These are phyloP conservation scores for Rhodotorula sp. DNA, from an alignment of 1,284 basidiomycete genomes.

Conservation along the genomic window DNA sequence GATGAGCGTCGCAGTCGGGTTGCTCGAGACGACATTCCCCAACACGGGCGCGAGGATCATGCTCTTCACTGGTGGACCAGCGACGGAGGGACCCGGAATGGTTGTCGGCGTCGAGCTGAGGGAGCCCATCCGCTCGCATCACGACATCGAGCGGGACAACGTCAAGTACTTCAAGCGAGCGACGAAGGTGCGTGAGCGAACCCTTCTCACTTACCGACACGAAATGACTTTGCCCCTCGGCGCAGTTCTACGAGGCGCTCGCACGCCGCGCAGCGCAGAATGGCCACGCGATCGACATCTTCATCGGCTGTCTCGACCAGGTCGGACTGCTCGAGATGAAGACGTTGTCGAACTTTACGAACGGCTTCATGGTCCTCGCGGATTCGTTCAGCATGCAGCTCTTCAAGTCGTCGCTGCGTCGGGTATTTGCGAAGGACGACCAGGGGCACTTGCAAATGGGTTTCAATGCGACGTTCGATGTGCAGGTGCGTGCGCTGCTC, in stretches of 20 bases:
- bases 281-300: constrained; percentile 92
- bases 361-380: constrained; percentile 92
- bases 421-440: constrained; percentile 90
- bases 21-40: constrained; percentile 92
- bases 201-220: too few relatives aligned
- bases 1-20: constrained; percentile 87
- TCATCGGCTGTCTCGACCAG: constrained; percentile 96
- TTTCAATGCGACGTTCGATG: constrained; percentile 98
- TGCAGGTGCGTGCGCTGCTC: constrained; percentile 62
- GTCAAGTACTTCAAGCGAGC: constrained; percentile 98
- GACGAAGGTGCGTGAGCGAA: constrained; percentile 77
- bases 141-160: constrained; percentile 96
- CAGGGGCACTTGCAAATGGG: constrained; percentile 93
- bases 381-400: constrained; percentile 98
- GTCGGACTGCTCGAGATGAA: constrained; percentile 98
- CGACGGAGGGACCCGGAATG: constrained; percentile 94
- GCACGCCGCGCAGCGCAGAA: constrained; percentile 93
- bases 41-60: constrained; percentile 96
- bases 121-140: constrained; percentile 97
- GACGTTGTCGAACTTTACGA: constrained; percentile 88
- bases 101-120: constrained; percentile 94
- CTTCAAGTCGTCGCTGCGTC: constrained; percentile 97
- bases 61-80: constrained; percentile 94
- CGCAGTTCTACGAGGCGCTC: constrained; percentile 88
- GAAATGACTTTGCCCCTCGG: too few relatives aligned